Percentiles rank a stretch among this genome's conserved stretches.
These are phyloP conservation scores for Sedum album DNA, from an alignment of 164 flowering plant species.

Conservation along the genomic window DNA sequence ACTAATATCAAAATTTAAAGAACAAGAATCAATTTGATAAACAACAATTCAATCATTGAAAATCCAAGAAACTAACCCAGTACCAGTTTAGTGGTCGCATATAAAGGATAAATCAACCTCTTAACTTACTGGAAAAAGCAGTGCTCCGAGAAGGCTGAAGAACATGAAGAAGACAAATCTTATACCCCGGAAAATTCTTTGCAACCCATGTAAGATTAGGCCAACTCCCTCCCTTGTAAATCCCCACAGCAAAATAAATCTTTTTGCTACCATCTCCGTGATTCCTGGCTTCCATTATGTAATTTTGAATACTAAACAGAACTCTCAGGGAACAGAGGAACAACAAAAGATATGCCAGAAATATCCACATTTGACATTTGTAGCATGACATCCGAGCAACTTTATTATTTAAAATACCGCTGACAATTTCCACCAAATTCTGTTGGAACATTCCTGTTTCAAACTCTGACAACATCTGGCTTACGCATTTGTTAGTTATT, in stretches of 20 bases:
- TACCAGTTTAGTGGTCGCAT: neutral
- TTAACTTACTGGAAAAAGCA: conserved; percentile 20
- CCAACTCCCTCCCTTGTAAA: conserved; percentile 33
- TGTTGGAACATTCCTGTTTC: neutral
- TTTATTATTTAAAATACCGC: neutral
- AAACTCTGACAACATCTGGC: neutral
- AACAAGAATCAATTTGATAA: neutral
- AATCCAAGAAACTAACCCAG: neutral
- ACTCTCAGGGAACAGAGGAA: neutral
- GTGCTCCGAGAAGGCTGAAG: conserved; percentile 45
- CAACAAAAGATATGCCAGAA: neutral
- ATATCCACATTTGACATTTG: neutral
- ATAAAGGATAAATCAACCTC: conserved; percentile 13
- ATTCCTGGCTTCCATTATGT: neutral
- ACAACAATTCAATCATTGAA: neutral
- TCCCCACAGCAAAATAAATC: conserved; percentile 49
- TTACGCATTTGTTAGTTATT: neutral
- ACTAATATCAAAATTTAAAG: neutral
- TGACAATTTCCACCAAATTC: neutral
- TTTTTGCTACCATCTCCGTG: conserved; percentile 29
- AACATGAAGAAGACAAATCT: conserved; percentile 50
- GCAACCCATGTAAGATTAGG: conserved; percentile 36
- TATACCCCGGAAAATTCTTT: conserved; percentile 34
- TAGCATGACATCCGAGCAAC: neutral
- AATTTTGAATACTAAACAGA: neutral